Evolutionary conservation across 495 filamentous ascomycete genomes (phyloP), one percentile per base, ranked within the genome.

Genomic region (Penicillium soppii): DNA sequence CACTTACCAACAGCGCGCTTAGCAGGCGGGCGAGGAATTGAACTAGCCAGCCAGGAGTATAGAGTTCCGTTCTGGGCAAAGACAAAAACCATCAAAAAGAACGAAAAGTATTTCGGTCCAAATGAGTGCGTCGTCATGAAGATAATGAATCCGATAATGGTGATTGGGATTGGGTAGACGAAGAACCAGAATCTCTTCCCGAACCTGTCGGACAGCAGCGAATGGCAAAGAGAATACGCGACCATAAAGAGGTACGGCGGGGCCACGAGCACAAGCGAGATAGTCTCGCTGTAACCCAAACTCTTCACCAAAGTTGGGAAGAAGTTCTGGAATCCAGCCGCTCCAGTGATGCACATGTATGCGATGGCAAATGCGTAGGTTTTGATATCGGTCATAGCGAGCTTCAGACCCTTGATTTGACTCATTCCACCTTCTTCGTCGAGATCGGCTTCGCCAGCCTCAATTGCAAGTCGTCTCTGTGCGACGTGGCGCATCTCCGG

Each of bases 191-290:
- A 80, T 17, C 78, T 72, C 27, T 67, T 68, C 25, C 60, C 59
- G 33, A 72, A 22, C 4, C 61, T 68, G 56, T 81, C 79, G 8
- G 77, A 81, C 35, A 66, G 27, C 54, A 67, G 67, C 9, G 72
- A 73, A 57, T 80, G 76, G 3, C 55, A 47, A 10, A 78, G 59
- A 43, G 69, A 73, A 54, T 74, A 79, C 40, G 73, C 42, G 22
- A 80, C 75, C 74, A 80, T 80, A 64, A 82, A 80, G 39, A 82
- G 47, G 56, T 82, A 82, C 0, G 78, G 78, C 3, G 78, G 79
- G 6, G 78, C 77, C 12, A 79, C 74, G 2, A 81, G 69, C 10
- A 82, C 61, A 13, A 80, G 63, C 0, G 74, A 74, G 47, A 75
- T 69, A 32, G 58, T 74, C 9, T 68, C 13, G 48, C 42, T 57